Percentiles rank a stretch among this genome's conserved stretches.
phyloP scores from a whole-genome alignment of 2,329 filamentous ascomycete species.

The Cladophialophora psammophila region DNA sequence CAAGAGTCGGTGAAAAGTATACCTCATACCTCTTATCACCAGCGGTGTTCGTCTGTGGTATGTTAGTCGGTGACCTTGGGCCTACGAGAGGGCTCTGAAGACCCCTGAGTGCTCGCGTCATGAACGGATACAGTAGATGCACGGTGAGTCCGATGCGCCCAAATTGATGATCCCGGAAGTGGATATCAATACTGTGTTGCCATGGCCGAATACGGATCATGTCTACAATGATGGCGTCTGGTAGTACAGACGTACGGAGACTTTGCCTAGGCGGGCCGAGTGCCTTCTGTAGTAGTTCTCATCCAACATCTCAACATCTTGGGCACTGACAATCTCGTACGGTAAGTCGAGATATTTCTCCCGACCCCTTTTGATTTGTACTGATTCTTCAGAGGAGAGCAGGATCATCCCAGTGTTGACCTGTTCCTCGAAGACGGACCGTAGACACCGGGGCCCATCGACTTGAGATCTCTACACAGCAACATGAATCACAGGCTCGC shows the following conservation, averaged over 20 bases:
- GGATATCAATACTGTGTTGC: not conserved
- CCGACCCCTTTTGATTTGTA: too few species aligned
- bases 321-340: not conserved
- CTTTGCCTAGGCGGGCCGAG: not conserved
- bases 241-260: too few species aligned
- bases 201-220: not conserved
- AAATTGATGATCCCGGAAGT: not conserved
- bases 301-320: not conserved
- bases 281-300: not conserved
- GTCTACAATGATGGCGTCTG: too few species aligned
- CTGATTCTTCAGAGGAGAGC: too few species aligned
- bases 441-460: too few species aligned
- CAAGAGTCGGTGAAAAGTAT: conserved; percentile 2
- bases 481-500: conserved; percentile 46
- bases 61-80: not conserved
- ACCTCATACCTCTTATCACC: conserved; percentile 1
- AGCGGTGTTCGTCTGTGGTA: not conserved
- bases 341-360: not conserved
- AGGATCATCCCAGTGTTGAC: too few species aligned
- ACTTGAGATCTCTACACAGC: too few species aligned
- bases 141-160: not conserved
- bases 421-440: too few species aligned
- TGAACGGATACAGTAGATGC: not conserved
- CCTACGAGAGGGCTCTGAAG: not conserved
- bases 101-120: not conserved